A percentile compares a stretch with the other conserved stretches of the same genome.
phyloP scores from a whole-genome alignment of 352 stramenopile species.

The Pythium biforme region DNA sequence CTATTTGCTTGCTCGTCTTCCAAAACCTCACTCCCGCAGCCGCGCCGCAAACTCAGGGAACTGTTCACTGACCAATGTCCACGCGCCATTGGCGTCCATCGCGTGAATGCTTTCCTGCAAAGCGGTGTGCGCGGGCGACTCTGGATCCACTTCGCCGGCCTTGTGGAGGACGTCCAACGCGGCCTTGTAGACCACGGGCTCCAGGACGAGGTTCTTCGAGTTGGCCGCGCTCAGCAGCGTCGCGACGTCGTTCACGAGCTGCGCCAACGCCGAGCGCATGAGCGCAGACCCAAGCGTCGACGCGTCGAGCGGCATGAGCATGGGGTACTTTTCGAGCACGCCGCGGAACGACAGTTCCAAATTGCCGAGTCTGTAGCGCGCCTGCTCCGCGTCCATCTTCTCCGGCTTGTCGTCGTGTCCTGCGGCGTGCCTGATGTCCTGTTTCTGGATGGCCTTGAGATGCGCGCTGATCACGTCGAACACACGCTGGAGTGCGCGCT shows the following conservation, averaged over 20 bases:
- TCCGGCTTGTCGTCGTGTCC: background rate
- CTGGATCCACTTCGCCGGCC: background rate
- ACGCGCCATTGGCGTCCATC: slow-evolving; percentile 15
- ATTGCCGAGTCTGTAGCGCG: slow-evolving; percentile 39
- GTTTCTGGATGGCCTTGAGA: slow-evolving; percentile 35
- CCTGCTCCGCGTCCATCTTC: slow-evolving; percentile 13
- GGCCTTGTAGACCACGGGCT: slow-evolving; percentile 46
- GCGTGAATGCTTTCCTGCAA: slow-evolving; percentile 4
- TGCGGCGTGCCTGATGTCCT: background rate
- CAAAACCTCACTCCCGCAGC: background rate
- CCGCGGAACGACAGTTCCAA: slow-evolving; percentile 53
- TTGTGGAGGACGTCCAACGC: slow-evolving; percentile 35
- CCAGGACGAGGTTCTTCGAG: slow-evolving; percentile 31
- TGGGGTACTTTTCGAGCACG: slow-evolving; percentile 51
- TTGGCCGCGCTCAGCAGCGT: slow-evolving; percentile 46
- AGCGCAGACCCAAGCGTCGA: slow-evolving; percentile 47
- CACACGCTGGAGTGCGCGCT: slow-evolving; percentile 44
- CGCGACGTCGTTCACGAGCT: slow-evolving; percentile 41
- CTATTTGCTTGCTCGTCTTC: background rate
- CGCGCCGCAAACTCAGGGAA: slow-evolving; percentile 15
- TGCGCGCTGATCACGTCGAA: slow-evolving; percentile 64
- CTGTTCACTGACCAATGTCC: background rate
- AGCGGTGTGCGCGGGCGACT: background rate
- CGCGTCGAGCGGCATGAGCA: slow-evolving; percentile 43
- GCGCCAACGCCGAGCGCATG: slow-evolving; percentile 46